Evolutionary conservation across 1,284 basidiomycete species (phyloP).

Genomic region (Microbotryum saponariae): DNA sequence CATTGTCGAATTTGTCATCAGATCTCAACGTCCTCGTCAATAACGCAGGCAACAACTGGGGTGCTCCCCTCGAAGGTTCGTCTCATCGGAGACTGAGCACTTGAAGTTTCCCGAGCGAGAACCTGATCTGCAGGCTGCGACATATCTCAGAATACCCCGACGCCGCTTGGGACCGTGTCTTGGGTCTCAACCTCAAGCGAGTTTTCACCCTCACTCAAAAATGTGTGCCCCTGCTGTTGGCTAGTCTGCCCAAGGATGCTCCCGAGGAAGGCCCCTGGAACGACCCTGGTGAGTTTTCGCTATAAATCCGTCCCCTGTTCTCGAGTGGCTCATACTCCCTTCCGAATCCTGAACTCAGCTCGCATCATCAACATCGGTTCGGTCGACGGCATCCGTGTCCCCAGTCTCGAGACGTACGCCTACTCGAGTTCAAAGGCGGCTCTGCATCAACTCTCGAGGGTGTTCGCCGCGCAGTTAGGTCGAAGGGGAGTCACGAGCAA

Average conservation of each 20-base stretch:
- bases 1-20: slow-evolving; percentile 20
- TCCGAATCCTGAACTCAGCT: slow-evolving; percentile 1
- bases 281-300: slow-evolving; percentile 48
- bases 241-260: slow-evolving; percentile 41
- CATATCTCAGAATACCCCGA: slow-evolving; percentile 42
- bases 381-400: slow-evolving; percentile 38
- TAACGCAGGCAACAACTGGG: slow-evolving; percentile 55
- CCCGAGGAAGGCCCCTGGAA: slow-evolving; percentile 42
- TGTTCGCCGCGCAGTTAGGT: slow-evolving; percentile 56
- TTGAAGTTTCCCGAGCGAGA: no score
- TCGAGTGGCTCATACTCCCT: not conserved
- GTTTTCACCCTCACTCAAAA: slow-evolving; percentile 65
- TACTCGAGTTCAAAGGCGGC: slow-evolving; percentile 61
- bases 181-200: slow-evolving; percentile 60
- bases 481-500: slow-evolving; percentile 58
- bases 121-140: slow-evolving; percentile 48
- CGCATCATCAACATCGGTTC: slow-evolving; percentile 37
- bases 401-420: slow-evolving; percentile 58
- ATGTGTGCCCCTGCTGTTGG: slow-evolving; percentile 53
- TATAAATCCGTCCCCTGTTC: slow-evolving; percentile 44
- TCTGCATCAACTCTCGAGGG: slow-evolving; percentile 55
- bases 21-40: slow-evolving; percentile 58
- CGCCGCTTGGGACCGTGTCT: slow-evolving; percentile 44
- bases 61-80: slow-evolving; percentile 47
- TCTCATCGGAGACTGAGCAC: no score